Evolutionary conservation across 2,329 filamentous ascomycete genomes (phyloP).

Genomic region (Curvularia lunata): DNA sequence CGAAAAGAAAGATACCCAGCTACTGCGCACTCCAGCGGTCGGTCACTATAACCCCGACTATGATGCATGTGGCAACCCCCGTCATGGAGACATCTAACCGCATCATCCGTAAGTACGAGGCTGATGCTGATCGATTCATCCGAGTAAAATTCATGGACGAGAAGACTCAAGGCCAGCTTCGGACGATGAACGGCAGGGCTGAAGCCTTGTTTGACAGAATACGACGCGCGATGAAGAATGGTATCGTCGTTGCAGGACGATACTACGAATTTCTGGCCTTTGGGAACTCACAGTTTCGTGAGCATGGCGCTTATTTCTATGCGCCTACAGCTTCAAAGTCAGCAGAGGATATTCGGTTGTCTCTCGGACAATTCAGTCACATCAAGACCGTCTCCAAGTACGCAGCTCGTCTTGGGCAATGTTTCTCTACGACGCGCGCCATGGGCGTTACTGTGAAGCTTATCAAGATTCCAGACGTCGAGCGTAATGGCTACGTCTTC

Average conservation of each 20-base stretch:
- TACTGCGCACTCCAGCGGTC: slow-evolving; percentile 80
- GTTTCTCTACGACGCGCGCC: slow-evolving; percentile 89
- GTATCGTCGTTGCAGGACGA: slow-evolving; percentile 81
- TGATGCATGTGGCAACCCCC: slow-evolving; percentile 77
- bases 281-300: slow-evolving; percentile 92
- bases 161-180: slow-evolving; percentile 56
- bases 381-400: slow-evolving; percentile 89
- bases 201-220: slow-evolving; percentile 75
- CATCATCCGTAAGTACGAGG: slow-evolving; percentile 74
- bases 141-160: slow-evolving; percentile 92
- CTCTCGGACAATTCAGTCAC: slow-evolving; percentile 85
- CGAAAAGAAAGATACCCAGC: slow-evolving; percentile 61
- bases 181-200: slow-evolving; percentile 39
- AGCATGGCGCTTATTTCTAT: slow-evolving; percentile 93
- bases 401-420: slow-evolving; percentile 87
- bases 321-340: slow-evolving; percentile 70
- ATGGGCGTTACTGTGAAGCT: slow-evolving; percentile 68
- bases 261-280: slow-evolving; percentile 91
- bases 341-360: slow-evolving; percentile 77
- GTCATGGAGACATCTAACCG: slow-evolving; percentile 86
- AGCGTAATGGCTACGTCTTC: slow-evolving; percentile 73
- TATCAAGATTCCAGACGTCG: slow-evolving; percentile 71
- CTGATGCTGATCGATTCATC: slow-evolving; percentile 79
- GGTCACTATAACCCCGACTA: slow-evolving; percentile 82
- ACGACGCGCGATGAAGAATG: slow-evolving; percentile 72